Evolutionary conservation across 2,329 filamentous ascomycete species (phyloP), one percentile per base, ranked within the genome.

Genomic region (Chaetothyriales sp.): DNA sequence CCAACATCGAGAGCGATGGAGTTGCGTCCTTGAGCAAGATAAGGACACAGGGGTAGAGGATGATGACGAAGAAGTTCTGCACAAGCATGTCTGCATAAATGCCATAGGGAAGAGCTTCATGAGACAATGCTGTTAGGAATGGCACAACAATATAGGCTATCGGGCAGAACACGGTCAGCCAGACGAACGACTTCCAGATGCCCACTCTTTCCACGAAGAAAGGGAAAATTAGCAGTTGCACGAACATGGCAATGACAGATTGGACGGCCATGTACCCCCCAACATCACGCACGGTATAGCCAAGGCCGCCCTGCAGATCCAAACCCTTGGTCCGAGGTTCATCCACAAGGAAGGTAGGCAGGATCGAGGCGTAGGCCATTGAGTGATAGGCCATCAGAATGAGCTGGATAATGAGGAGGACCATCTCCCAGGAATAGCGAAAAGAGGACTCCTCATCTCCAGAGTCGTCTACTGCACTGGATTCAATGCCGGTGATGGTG

Each of bases 11-110:
- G 7, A 70, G 66, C 32, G 69, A 72, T 1, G 79, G 78, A 1
- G 77, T 80, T 1, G 79, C 77, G 60, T 83, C 77, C 65, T 83
- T 83, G 70, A 83, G 76, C 25, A 83, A 69, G 58, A 83, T 83
- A 44, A 83, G 69, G 36, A 83, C 70, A 3, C 82, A 70, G 2
- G 80, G 80, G 60, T 81, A 83, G 19, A 81, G 68, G 49, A 79
- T 70, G 59, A 83, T 82, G 43, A 75, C 75, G 36, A 81, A 68
- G 9, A 81, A 60, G 59, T 81, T 82, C 49, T 79, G 74, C 39
- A 83, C 62, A 0, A 73, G 65, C 52, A 81, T 66, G 60, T 73
- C 77, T 2, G 52, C 46, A 62, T 83, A 83, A 53, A 83, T 79
- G 48, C 74, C 77, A 0, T 74, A 67, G 57, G 73, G 76, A 18